These are phyloP conservation scores for Colletotrichum magnum DNA, from an alignment of 2,329 filamentous ascomycete genomes.

Conservation along the genomic window DNA sequence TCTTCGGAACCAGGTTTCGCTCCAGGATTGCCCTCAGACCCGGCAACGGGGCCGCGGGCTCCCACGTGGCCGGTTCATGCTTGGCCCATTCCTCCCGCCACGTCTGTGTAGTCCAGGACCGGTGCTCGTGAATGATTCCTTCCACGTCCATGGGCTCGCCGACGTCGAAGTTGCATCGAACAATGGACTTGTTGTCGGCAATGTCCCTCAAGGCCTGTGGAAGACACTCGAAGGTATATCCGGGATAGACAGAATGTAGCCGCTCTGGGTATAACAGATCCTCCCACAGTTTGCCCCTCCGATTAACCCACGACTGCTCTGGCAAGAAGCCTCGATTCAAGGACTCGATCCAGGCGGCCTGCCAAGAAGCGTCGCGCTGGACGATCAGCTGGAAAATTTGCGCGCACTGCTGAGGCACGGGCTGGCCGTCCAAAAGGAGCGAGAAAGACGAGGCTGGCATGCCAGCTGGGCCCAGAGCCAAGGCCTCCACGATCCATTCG, in stretches of 20 bases:
- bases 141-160: not conserved
- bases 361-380: slow-evolving; percentile 16
- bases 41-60: not conserved
- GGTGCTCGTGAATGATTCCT: not conserved
- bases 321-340: not conserved
- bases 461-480: slow-evolving; percentile 15
- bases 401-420: not conserved
- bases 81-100: not conserved
- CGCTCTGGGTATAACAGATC: too few relatives aligned
- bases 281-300: not conserved
- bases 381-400: slow-evolving; percentile 8
- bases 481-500: slow-evolving; percentile 1
- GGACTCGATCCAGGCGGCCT: not conserved
- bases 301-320: rapidly evolving
- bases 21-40: not conserved
- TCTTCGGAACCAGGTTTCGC: not conserved
- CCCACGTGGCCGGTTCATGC: rapidly evolving
- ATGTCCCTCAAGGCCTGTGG: not conserved
- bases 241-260: not conserved
- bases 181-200: not conserved
- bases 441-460: slow-evolving; percentile 11
- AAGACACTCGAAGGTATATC: not conserved
- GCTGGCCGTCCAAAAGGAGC: slow-evolving; percentile 4
- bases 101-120: rapidly evolving
- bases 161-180: not conserved